A percentile compares a stretch with the other conserved stretches of the same genome.
These are phyloP conservation scores for Monosporozyma aquatica DNA, from an alignment of 805 yeast genomes.

Conservation along the genomic window DNA sequence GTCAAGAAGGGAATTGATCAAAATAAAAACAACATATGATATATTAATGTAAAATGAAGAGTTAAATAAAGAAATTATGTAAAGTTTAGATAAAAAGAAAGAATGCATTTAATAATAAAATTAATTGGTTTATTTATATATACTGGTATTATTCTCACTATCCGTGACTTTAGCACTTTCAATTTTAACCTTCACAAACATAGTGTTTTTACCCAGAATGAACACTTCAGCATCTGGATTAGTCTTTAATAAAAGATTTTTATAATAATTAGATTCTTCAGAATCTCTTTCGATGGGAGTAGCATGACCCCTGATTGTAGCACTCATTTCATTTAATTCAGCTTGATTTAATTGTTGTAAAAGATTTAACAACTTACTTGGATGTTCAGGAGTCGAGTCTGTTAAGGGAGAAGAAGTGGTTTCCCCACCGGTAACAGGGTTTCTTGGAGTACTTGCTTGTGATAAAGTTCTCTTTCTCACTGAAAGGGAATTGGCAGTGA, in stretches of 20 bases:
- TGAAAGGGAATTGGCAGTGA: slow-evolving; percentile 44
- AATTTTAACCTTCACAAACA: slow-evolving; percentile 56
- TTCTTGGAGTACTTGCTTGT: slow-evolving; percentile 25
- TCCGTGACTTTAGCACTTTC: slow-evolving; percentile 73
- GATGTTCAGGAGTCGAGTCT: slow-evolving; percentile 16
- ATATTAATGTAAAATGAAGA: too few relatives aligned
- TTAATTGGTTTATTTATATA: slow-evolving; percentile 28
- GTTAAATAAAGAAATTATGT: too few relatives aligned
- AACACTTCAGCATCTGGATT: slow-evolving; percentile 66
- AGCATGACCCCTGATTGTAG: slow-evolving; percentile 71
- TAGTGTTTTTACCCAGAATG: slow-evolving; percentile 53
- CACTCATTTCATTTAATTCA: slow-evolving; percentile 72
- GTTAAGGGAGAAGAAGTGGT: slow-evolving; percentile 13
- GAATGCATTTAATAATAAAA: too few relatives aligned
- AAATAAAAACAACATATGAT: slow-evolving; percentile 3
- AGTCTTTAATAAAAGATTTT: slow-evolving; percentile 48
- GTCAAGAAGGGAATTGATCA: slow-evolving; percentile 73
- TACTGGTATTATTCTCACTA: slow-evolving; percentile 46
- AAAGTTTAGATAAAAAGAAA: too few relatives aligned
- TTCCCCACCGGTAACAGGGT: neutral
- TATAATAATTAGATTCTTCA: slow-evolving; percentile 51
- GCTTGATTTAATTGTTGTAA: slow-evolving; percentile 70
- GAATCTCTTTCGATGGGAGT: slow-evolving; percentile 38
- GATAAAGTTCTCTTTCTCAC: slow-evolving; percentile 24
- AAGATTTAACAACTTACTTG: slow-evolving; percentile 44